Conservation (phyloP, 2,329 filamentous ascomycete genomes). For the Botrytis fabae region DNA sequence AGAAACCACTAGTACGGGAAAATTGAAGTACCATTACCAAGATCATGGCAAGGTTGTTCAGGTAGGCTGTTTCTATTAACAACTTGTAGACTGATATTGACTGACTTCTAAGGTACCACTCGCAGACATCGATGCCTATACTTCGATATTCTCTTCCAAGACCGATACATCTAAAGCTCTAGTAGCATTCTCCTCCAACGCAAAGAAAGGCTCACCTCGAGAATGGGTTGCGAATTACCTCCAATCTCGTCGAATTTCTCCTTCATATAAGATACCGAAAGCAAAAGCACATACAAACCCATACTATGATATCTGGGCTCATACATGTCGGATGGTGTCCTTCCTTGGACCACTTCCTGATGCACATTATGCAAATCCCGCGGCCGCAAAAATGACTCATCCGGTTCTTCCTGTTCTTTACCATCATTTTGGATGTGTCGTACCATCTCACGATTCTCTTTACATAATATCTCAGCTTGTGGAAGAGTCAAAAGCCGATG, state of each 20-base stretch:
- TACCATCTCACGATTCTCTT: constrained; percentile 66
- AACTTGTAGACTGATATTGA: constrained; percentile 23
- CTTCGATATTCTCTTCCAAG: constrained; percentile 62
- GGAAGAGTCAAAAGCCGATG: constrained; percentile 38
- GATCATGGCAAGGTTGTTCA: constrained; percentile 31
- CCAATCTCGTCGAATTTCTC: constrained; percentile 50
- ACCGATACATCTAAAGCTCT: constrained; percentile 62
- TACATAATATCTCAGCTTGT: constrained; percentile 59
- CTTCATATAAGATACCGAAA: constrained; percentile 48
- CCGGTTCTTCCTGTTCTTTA: constrained; percentile 72
- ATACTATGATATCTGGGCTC: constrained; percentile 66
- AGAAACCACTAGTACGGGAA: constrained; percentile 24
- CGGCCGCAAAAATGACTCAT: constrained; percentile 57
- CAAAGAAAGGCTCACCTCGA: constrained; percentile 63
- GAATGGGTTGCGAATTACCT: constrained; percentile 58
- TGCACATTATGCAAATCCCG: constrained; percentile 46
- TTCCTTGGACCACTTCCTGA: constrained; percentile 66
- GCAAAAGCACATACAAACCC: constrained; percentile 58
- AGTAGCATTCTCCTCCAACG: constrained; percentile 63
- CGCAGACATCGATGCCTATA: constrained; percentile 65
- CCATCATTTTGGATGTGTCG: constrained; percentile 76
- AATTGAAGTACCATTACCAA: constrained; percentile 34
- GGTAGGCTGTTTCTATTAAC: constrained; percentile 8
- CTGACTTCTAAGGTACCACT: constrained; percentile 29
- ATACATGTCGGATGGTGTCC: constrained; percentile 55